Evolutionary conservation across 1,139 yeast genomes (phyloP), one percentile per base, ranked within the genome.

Genomic region (Zygosaccharomyces pseudobailii): DNA sequence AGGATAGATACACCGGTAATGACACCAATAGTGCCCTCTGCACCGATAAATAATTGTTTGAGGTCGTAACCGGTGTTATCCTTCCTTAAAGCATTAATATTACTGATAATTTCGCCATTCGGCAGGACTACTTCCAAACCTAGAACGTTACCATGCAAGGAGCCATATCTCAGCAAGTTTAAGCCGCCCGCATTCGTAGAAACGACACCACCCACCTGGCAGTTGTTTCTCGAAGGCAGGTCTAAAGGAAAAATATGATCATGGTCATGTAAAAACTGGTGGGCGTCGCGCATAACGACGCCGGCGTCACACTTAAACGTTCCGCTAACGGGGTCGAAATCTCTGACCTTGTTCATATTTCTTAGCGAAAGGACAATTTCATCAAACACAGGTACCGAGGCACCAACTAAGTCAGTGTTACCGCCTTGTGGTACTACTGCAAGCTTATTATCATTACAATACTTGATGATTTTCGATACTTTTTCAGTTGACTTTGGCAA

Each of bases 371-470:
- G 57, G 28, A 90, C 76, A 42, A 92, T 80, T 69, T 90, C 98
- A 66, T 90, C 98, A 66, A 89, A 92, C 2, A 90, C 83, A 0
- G 98, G 97, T 25, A 83, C 81, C 1, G 95, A 85, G 2, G 97
- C 98, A 49, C 97, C 98, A 32, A 92, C 98, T 45, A 90, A 77
- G 20, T 97, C 97, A 3, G 97, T 90, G 68, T 90, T 90, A 53
- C 98, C 98, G 62, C 97, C 96, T 69, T 92, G 97, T 10, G 98
- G 97, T 5, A 88, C 96, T 40, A 90, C 83, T 0, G 97, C 96
- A 33, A 90, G 70, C 53, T 75, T 78, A 43, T 82, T 71, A 28
- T 83, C 87, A 62, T 87, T 86, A 73, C 97, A 88, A 67, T 88
- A 85, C 65, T 83, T 81, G 61, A 92, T 65, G 53, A 92, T 87